phyloP scores from a whole-genome alignment of 495 filamentous ascomycete species.

The Umbilicaria muhlenbergii region DNA sequence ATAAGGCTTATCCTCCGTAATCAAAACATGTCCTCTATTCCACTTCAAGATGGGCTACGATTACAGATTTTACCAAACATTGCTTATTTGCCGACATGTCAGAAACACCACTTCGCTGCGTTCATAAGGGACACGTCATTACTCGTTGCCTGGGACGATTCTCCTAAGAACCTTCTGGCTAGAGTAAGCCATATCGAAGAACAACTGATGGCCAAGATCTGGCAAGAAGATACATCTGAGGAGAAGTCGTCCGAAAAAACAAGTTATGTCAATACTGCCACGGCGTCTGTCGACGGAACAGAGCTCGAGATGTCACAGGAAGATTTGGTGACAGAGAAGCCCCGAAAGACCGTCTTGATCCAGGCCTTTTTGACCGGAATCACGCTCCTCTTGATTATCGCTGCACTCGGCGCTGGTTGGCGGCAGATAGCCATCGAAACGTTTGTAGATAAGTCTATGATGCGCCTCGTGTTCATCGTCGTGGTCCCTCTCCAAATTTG shows the following conservation, averaged over 20 bases:
- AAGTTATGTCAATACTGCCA: slow-evolving; percentile 12
- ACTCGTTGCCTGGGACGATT: slow-evolving; percentile 53
- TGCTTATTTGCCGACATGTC: slow-evolving; percentile 33
- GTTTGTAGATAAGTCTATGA: slow-evolving; percentile 29
- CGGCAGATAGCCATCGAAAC: slow-evolving; percentile 36
- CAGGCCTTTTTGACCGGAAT: slow-evolving; percentile 32
- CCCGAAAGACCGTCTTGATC: slow-evolving; percentile 30
- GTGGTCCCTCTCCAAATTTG: slow-evolving; percentile 36
- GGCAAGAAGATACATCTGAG: slow-evolving; percentile 26
- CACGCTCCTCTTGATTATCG: slow-evolving; percentile 33
- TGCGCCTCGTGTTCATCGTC: slow-evolving; percentile 30
- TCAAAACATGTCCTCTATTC: slow-evolving; percentile 31
- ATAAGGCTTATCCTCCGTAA: slow-evolving; percentile 37
- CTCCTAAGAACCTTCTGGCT: slow-evolving; percentile 35
- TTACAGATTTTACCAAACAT: slow-evolving; percentile 44
- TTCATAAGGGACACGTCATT: slow-evolving; percentile 41
- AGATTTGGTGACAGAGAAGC: slow-evolving; percentile 18
- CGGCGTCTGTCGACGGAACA: slow-evolving; percentile 17
- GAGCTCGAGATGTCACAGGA: slow-evolving; percentile 14
- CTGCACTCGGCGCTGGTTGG: slow-evolving; percentile 40
- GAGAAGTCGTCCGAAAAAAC: slow-evolving; percentile 23
- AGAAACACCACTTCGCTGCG: slow-evolving; percentile 54
- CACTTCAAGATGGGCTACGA: slow-evolving; percentile 37
- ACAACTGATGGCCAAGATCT: slow-evolving; percentile 39
- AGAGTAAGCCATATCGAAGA: slow-evolving; percentile 33